These are phyloP conservation scores for Austroboletus novae-zelandiae DNA, from an alignment of 1,284 basidiomycete genomes.

Conservation along the genomic window DNA sequence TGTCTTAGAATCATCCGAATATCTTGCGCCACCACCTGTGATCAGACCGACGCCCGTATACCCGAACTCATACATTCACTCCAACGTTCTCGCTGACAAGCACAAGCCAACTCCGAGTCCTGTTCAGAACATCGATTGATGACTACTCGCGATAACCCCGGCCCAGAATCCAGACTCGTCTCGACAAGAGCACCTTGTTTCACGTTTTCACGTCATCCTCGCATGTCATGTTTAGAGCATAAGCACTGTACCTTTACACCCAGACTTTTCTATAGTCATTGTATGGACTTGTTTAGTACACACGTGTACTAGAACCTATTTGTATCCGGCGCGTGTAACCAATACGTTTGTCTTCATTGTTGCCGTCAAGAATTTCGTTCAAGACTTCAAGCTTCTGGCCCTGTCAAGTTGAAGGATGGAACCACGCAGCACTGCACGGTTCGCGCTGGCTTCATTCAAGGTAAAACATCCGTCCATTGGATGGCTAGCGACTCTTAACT, in stretches of 20 bases:
- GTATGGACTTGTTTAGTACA: slow-evolving; percentile 4
- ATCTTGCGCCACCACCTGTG: slow-evolving; percentile 17
- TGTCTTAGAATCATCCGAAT: slow-evolving; percentile 9
- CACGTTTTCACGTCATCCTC: slow-evolving; percentile 1
- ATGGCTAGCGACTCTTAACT: not conserved
- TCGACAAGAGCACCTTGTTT: slow-evolving; percentile 5
- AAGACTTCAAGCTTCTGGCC: not conserved
- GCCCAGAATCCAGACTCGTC: not conserved
- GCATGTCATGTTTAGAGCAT: slow-evolving; percentile 10
- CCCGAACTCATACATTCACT: slow-evolving; percentile 26
- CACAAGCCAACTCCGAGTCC: not conserved
- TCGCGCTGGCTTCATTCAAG: slow-evolving; percentile 27
- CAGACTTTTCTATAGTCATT: not conserved
- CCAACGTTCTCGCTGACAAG: slow-evolving; percentile 5
- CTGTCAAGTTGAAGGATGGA: slow-evolving; percentile 21
- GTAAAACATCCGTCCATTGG: slow-evolving; percentile 13
- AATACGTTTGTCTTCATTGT: not conserved
- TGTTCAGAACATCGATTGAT: slow-evolving; percentile 7
- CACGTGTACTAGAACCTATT: slow-evolving; percentile 1
- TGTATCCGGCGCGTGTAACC: not conserved
- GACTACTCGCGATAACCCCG: not conserved
- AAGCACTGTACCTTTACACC: slow-evolving; percentile 15
- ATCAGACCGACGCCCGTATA: slow-evolving; percentile 31
- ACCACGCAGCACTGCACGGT: slow-evolving; percentile 13
- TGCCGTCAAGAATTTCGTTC: too few relatives aligned